Percentiles rank a stretch among this genome's conserved stretches.
Conservation (phyloP, 257 asterid species). For the Anisodus acutangulus region DNA sequence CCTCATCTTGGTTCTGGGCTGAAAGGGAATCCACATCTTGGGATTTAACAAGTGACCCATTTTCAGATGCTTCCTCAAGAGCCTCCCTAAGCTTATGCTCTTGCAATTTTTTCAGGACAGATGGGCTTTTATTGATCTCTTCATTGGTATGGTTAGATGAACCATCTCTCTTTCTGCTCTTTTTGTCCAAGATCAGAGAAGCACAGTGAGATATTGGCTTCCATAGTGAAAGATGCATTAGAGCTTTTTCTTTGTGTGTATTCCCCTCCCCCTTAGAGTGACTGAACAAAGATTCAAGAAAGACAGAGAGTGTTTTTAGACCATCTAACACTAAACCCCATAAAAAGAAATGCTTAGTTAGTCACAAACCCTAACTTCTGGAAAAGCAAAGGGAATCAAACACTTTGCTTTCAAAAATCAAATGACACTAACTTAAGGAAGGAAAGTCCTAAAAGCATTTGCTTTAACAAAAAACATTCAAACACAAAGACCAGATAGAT, state of each 20-base stretch:
- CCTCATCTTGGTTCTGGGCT: constrained; percentile 65
- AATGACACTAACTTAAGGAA: constrained; percentile 51
- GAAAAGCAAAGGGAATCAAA: constrained; percentile 68
- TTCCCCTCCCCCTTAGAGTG: constrained; percentile 19
- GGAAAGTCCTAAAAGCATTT: constrained; percentile 50
- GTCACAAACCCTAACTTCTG: constrained; percentile 51
- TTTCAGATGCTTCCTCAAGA: constrained; percentile 97
- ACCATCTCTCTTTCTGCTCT: constrained; percentile 80
- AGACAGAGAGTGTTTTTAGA: constrained; percentile 48
- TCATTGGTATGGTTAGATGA: constrained; percentile 65
- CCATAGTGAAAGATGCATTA: constrained; percentile 98
- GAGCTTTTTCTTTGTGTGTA: constrained; percentile 37
- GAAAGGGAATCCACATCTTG: constrained; percentile 76
- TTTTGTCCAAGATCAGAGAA: constrained; percentile 86
- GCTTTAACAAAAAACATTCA: constrained; percentile 55
- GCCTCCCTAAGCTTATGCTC: constrained; percentile 94
- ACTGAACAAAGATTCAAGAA: constrained; percentile 40
- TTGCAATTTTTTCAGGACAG: constrained; percentile 70
- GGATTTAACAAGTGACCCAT: constrained; percentile 86
- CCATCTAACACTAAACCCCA: constrained; percentile 56
- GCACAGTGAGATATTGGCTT: constrained; percentile 98
- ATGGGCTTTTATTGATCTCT: constrained; percentile 69
- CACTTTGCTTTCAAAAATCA: constrained; percentile 69
- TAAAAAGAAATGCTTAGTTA: constrained; percentile 41
- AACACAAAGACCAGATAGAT: constrained; percentile 42